Conservation (phyloP, 805 yeast species). For the Pichia gijzeniarum region DNA sequence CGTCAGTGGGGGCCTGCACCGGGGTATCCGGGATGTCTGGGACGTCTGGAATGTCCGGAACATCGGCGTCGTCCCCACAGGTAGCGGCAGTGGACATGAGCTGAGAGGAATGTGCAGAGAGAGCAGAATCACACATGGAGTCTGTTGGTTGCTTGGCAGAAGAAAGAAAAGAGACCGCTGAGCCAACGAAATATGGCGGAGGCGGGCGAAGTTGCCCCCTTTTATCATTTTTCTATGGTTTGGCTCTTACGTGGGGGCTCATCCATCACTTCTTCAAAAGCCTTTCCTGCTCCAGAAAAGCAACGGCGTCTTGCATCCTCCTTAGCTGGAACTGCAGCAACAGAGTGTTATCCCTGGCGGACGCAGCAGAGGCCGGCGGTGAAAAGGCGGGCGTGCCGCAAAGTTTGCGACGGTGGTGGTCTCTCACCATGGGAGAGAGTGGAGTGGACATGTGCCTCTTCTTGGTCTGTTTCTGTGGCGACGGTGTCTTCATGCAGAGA, state of each 20-base stretch:
- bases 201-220: no score
- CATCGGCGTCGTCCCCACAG: background rate
- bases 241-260: no score
- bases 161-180: background rate
- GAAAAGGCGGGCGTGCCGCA: background rate
- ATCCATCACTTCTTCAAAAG: no score
- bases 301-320: background rate
- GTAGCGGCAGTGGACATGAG: background rate
- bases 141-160: no score
- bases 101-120: no score
- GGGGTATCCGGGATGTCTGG: no score
- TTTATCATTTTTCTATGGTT: no score
- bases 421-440: slow-evolving; percentile 24
- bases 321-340: slow-evolving; percentile 2
- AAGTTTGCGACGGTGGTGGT: background rate
- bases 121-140: no score
- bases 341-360: background rate
- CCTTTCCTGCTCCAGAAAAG: slow-evolving; percentile 2
- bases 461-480: slow-evolving; percentile 7
- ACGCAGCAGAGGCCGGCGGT: background rate
- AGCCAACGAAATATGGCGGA: no score
- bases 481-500: slow-evolving; percentile 2
- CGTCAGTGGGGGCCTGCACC: no score
- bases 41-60: no score
- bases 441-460: slow-evolving; percentile 31